phyloP scores from a whole-genome alignment of 495 filamentous ascomycete genomes.

The Hypomontagnella submonticulosa region DNA sequence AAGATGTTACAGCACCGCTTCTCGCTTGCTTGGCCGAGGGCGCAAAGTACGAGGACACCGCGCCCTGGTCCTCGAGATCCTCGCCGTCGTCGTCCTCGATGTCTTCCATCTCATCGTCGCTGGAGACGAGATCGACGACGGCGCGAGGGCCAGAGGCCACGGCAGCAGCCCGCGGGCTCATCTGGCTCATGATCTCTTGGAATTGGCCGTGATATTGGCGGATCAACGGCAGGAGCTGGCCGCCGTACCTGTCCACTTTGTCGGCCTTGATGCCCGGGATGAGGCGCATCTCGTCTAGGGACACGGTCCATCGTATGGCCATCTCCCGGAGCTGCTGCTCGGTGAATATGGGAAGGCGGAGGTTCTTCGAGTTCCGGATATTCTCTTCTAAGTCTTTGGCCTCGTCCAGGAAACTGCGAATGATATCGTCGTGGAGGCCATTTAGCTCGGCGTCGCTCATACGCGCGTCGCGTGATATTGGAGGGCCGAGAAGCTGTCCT shows the following conservation, averaged over 20 bases:
- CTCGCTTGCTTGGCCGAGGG: constrained; percentile 44
- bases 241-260: constrained; percentile 76
- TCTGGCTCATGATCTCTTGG: constrained; percentile 63
- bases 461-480: constrained; percentile 76
- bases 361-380: constrained; percentile 69
- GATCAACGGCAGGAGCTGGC: constrained; percentile 74
- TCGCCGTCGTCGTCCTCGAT: constrained; percentile 57
- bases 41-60: constrained; percentile 60
- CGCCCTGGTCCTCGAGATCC: constrained; percentile 53
- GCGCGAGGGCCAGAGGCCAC: constrained; percentile 52
- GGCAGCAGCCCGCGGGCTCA: constrained; percentile 10
- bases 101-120: constrained; percentile 67
- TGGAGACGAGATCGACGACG: constrained; percentile 74
- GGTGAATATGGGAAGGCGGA: constrained; percentile 77
- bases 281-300: constrained; percentile 65
- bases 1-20: constrained; percentile 21
- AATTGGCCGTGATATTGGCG: constrained; percentile 66
- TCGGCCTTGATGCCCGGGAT: constrained; percentile 77
- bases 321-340: constrained; percentile 84
- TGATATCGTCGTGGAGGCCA: constrained; percentile 59
- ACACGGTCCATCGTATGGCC: constrained; percentile 77
- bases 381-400: constrained; percentile 73
- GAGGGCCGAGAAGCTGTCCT: constrained; percentile 63
- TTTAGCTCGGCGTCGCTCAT: constrained; percentile 67
- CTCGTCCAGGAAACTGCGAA: constrained; percentile 75